Evolutionary conservation across 257 asterid species (phyloP).

Genomic region (Primulina tabacum): DNA sequence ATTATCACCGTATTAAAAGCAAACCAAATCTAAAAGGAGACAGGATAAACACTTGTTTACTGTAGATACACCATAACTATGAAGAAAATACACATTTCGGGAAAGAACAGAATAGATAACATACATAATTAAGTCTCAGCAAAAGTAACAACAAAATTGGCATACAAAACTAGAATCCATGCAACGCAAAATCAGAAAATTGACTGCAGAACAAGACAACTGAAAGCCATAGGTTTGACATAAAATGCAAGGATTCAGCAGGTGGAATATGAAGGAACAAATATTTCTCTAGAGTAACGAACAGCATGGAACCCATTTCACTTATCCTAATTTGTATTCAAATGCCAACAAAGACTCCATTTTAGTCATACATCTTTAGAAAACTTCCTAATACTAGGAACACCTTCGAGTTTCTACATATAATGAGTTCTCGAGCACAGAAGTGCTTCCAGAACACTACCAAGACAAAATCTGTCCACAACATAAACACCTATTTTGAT

Average conservation of each 20-base stretch:
- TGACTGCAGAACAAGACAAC: not conserved
- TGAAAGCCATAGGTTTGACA: not conserved
- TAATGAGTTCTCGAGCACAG: not conserved
- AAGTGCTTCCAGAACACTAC: not conserved
- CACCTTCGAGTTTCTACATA: not conserved
- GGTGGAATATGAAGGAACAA: not conserved
- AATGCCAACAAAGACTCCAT: not conserved
- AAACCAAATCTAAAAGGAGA: not conserved
- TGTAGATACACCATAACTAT: not conserved
- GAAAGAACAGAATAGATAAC: not conserved
- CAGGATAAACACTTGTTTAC: not conserved
- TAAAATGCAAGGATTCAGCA: not conserved
- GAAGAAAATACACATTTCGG: not conserved
- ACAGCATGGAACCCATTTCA: not conserved
- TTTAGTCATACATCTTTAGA: not conserved
- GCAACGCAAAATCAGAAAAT: not conserved
- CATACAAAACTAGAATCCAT: not conserved
- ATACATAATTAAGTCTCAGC: not conserved
- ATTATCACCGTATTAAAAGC: not conserved
- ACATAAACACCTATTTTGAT: not conserved
- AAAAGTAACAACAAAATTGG: not conserved
- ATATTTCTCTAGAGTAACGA: not conserved
- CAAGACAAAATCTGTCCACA: not conserved
- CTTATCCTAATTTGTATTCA: not conserved
- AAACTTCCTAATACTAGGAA: not conserved